phyloP scores from a whole-genome alignment of 148 eudicot genomes.

The Fallopia convolvulus region DNA sequence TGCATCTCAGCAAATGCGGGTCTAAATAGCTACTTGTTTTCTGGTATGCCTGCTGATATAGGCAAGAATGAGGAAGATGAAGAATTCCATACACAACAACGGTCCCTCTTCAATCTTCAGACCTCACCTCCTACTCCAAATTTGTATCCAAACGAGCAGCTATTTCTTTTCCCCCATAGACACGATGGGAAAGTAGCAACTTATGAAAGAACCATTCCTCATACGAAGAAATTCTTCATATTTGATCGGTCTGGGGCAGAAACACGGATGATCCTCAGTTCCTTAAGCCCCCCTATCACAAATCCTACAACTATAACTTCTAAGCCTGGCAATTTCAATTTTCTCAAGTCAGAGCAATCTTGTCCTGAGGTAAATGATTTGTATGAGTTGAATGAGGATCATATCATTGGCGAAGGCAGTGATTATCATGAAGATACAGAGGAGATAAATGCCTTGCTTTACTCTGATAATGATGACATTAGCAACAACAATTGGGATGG shows the following conservation, averaged over 20 bases:
- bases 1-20: conserved; percentile 27
- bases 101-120: conserved; percentile 17
- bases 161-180: conserved; percentile 15
- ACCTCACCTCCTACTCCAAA: conserved; percentile 14
- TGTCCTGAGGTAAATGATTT: conserved; percentile 18
- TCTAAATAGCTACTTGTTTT: conserved; percentile 22
- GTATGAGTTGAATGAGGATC: conserved; percentile 37
- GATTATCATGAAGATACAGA: conserved; percentile 60
- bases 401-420: conserved; percentile 29
- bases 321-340: background rate
- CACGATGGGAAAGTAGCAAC: conserved; percentile 21
- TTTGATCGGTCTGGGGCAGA: conserved; percentile 52
- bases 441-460: conserved; percentile 65
- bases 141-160: conserved; percentile 20
- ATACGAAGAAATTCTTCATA: conserved; percentile 41
- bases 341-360: conserved; percentile 14
- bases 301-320: conserved; percentile 18
- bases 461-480: conserved; percentile 41
- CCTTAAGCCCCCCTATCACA: conserved; percentile 16
- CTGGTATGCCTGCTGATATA: conserved; percentile 23
- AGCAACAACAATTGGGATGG: background rate
- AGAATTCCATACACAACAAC: background rate
- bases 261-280: conserved; percentile 39
- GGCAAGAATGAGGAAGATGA: background rate
- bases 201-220: conserved; percentile 19